Evolutionary conservation across 805 yeast species (phyloP), one percentile per base, ranked within the genome.

Genomic region (Suhomyces sp.): DNA sequence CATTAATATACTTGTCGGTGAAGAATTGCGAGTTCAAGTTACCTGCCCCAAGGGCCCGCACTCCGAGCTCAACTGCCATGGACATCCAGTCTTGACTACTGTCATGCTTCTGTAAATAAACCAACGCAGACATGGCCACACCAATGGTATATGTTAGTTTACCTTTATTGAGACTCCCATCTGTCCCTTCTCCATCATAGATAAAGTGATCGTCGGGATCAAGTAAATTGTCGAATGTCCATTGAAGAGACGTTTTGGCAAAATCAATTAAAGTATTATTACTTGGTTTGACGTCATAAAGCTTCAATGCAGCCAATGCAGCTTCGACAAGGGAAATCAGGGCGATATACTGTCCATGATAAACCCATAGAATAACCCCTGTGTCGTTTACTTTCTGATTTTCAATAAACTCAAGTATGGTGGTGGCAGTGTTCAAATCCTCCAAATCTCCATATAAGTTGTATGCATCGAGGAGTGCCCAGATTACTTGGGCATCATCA

Each of bases 291-390:
- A 54, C 47, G 25, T 50, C 56, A 48, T 60, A 65, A 12, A 65
- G 24, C 45, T 57, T 54, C 7, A 60, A 56, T 6, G 69, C 68
- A 3, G 68, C 65, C 46, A 66, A 57, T 4, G 67, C 69, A 2
- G 66, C 61, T 49, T 66, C 71, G 9, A 60, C 56, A 3, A 65
- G 60, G 3, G 69, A 65, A 25, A 66, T 66, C 27, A 67, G 63
- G 7, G 71, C 66, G 33, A 64, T 54, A 47, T 66, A 66, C 10
- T 50, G 46, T 7, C 54, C 55, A 4, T 59, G 49, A 31, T 57
- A 57, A 25, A 55, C 48, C 71, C 71, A 66, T 8, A 51, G 50
- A 3, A 66, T 60, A 6, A 68, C 69, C 2, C 71, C 71, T 10
- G 52, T 57, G 12, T 35, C 24, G 35, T 55, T 56, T 31, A 47